Conservation (phyloP, 2,329 filamentous ascomycete species). For the Parafenestella ontariensis region DNA sequence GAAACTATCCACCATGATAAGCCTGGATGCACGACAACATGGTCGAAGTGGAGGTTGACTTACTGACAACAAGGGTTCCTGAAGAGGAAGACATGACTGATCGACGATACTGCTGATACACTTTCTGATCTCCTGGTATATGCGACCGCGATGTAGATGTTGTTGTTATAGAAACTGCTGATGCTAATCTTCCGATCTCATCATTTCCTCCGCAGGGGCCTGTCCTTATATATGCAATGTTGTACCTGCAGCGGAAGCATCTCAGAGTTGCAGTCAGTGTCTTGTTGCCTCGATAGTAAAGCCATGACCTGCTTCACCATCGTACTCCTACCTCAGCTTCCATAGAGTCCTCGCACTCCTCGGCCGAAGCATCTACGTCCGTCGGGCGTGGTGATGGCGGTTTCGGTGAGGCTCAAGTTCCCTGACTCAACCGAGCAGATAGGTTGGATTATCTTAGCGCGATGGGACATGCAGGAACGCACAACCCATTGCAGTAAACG, state of each 20-base stretch:
- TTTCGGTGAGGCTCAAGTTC: too few species aligned
- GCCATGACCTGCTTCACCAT: neutral
- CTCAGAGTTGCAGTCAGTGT: too few species aligned
- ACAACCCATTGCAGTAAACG: too few species aligned
- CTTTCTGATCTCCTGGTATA: neutral
- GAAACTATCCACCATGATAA: conserved; percentile 13
- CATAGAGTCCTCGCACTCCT: neutral
- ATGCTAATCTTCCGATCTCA: neutral
- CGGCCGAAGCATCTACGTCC: too few species aligned
- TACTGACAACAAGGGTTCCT: conserved; percentile 5
- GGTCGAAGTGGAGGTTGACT: neutral
- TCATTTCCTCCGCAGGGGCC: neutral
- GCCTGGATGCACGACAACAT: neutral
- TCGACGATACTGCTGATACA: neutral
- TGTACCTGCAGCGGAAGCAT: neutral
- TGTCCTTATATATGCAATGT: neutral
- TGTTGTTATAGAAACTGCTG: neutral
- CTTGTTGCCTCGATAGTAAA: neutral
- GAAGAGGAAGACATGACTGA: conserved; percentile 4
- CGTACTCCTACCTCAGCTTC: neutral
- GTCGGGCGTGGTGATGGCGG: too few species aligned
- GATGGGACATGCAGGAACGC: too few species aligned
- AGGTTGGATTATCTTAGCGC: too few species aligned
- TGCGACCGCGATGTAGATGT: neutral
- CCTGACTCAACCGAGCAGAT: too few species aligned